Base-by-base conservation (phyloP, 2,329 filamentous ascomycete species). In the Sporothrix mexicana region DNA sequence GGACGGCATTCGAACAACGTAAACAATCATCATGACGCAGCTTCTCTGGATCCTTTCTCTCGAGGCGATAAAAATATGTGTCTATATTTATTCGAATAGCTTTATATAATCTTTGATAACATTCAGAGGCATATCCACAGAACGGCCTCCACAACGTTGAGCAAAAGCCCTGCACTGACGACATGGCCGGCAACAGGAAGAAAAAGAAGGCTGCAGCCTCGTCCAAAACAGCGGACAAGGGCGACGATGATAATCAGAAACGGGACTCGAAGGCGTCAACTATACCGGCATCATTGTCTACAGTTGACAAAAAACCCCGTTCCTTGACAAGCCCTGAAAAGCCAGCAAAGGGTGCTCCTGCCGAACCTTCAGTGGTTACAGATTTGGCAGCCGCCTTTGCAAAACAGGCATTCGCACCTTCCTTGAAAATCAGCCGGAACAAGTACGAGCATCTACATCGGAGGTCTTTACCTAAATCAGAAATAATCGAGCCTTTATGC, bases 341-440 rank as follows among this genome's bases (percentile, higher is more conserved):
- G 30, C 3, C 3, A 36, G 30, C 30, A 36, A 36, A 36, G 30
- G 30, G 2, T 36, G 30, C 7, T 36, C 30, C 30, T 36, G 30
- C 30, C 30, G 7, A 36, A 36, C 4, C 30, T 36, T 36, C 61
- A 68, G 92, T 95, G 83, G 84, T 49, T 17, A 49, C 47, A 13
- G 47, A 49, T 17, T 17, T 49, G 47, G 47, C 47, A 49, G 47
- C 47, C 2, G 47, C 47, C 5, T 49, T 49, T 15, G 47, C 47
- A 15, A 49, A 49, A 49, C 47, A 49, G 47, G 47, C 13, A 5
- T 49, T 49, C 17, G 47, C 10, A 13, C 47, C 47, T 6, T 49
- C 47, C 12, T 15, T 15, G 12, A 49, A 49, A 49, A 49, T 49
- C 47, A 49, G 13, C 5, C 47, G 47, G 10, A 49, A 49, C 17